Percentiles rank a stretch among this genome's conserved stretches.
Evolutionary conservation across 768 basidiomycete genomes (phyloP).

Genomic region (Guyanaporus albipodus): DNA sequence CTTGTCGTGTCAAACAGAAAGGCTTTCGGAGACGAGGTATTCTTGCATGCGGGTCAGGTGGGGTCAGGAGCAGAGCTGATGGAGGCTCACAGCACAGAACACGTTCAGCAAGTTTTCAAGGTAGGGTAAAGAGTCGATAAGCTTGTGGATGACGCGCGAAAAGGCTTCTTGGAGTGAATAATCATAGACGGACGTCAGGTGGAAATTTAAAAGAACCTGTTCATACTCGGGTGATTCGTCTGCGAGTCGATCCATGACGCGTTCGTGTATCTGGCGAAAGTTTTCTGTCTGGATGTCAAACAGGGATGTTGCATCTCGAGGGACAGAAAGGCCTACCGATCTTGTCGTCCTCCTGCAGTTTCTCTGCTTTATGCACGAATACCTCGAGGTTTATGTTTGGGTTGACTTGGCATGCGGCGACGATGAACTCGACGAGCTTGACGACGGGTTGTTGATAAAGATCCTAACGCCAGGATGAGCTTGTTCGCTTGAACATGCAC

Average conservation of each 20-base stretch:
- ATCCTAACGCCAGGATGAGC: slow-evolving; percentile 46
- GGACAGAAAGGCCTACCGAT: slow-evolving; percentile 50
- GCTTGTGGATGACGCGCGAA: slow-evolving; percentile 82
- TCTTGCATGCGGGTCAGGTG: slow-evolving; percentile 41
- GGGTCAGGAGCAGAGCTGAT: background rate
- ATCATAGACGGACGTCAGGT: slow-evolving; percentile 92
- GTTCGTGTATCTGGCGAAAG: slow-evolving; percentile 86
- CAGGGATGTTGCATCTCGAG: background rate
- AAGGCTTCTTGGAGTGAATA: slow-evolving; percentile 90
- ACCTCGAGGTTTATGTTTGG: slow-evolving; percentile 80
- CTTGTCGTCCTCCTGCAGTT: slow-evolving; percentile 86
- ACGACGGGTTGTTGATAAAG: slow-evolving; percentile 80
- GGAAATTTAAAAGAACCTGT: slow-evolving; percentile 77
- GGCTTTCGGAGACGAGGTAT: slow-evolving; percentile 89
- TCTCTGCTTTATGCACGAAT: slow-evolving; percentile 95
- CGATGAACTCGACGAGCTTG: slow-evolving; percentile 77
- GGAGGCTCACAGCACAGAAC: slow-evolving; percentile 62
- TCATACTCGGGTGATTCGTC: slow-evolving; percentile 77
- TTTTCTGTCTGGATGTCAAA: slow-evolving; percentile 59
- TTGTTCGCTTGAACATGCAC: background rate
- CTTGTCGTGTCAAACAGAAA: slow-evolving; percentile 88
- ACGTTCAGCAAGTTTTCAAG: slow-evolving; percentile 86
- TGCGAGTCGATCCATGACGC: slow-evolving; percentile 75
- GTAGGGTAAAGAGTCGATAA: slow-evolving; percentile 79
- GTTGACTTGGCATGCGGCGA: slow-evolving; percentile 71